These are phyloP conservation scores for Rhodosporidiobolus sp. DNA, from an alignment of 768 basidiomycete species.

Conservation along the genomic window DNA sequence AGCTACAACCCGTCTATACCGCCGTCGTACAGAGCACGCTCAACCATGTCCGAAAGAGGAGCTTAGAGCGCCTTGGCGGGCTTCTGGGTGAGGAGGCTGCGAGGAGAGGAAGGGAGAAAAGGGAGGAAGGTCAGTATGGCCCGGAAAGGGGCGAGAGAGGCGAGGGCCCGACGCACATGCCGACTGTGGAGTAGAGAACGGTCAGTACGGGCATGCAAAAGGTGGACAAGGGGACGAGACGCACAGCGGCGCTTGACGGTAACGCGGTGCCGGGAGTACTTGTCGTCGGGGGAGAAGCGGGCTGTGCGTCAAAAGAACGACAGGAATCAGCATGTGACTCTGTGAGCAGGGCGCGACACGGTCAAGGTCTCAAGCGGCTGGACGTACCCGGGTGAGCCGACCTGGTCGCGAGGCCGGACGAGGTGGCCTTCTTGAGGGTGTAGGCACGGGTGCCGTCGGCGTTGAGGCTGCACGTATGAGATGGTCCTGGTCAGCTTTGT, in stretches of 20 bases:
- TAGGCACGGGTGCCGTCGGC: conserved; percentile 76
- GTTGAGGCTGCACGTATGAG: conserved; percentile 57
- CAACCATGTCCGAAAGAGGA: too few species aligned
- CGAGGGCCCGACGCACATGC: conserved; percentile 2
- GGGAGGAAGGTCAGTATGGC: neutral
- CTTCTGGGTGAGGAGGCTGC: conserved; percentile 81
- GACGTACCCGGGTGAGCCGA: conserved; percentile 93
- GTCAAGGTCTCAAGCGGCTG: too few species aligned
- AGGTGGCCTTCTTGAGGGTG: conserved; percentile 91
- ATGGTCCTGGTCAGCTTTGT: neutral
- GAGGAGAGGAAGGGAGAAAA: conserved; percentile 47
- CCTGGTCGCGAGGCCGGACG: conserved; percentile 78
- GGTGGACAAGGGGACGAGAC: conserved; percentile 43
- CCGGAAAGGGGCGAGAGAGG: neutral
- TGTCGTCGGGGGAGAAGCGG: conserved; percentile 98
- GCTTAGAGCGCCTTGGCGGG: conserved; percentile 80
- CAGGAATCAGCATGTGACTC: neutral
- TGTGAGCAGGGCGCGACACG: too few species aligned
- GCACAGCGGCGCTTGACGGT: conserved; percentile 81
- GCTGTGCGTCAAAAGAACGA: conserved; percentile 54
- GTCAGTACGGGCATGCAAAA: neutral
- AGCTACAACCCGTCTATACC: neutral
- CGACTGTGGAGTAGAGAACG: neutral
- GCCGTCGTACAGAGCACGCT: neutral
- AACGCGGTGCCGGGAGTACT: conserved; percentile 95